Evolutionary conservation across 2,329 filamentous ascomycete species (phyloP), one percentile per base, ranked within the genome.

Genomic region (Cytospora leucostoma): DNA sequence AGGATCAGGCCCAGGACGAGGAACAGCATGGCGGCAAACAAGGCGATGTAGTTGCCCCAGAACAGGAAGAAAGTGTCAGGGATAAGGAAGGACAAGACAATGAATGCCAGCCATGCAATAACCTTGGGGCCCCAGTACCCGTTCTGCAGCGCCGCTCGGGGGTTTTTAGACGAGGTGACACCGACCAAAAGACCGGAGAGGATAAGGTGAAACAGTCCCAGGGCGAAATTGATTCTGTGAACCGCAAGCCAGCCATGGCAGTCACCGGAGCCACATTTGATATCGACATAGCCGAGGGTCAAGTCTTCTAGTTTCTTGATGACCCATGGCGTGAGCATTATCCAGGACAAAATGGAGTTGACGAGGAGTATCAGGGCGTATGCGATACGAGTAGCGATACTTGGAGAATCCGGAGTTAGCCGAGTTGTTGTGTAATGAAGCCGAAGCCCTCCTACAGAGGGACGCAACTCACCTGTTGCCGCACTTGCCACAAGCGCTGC

Each of bases 51-150:
- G 76, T 96, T 96, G 67, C 95, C 95, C 88, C 93, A 99, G 68
- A 96, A 87, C 72, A 96, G 87, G 79, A 97, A 98, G 82, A 99
- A 98, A 34, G 81, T 82, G 73, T 99, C 94, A 17, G 95, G 95
- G 63, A 99, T 97, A 71, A 99, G 86, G 81, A 98, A 99, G 33
- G 93, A 96, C 64, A 96, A 74, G 64, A 97, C 91, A 65, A 98
- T 88, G 69, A 98, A 85, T 15, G 83, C 87, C 56, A 97, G 74
- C 95, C 95, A 99, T 59, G 88, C 86, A 65, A 97, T 86, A 64
- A 99, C 84, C 79, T 99, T 99, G 53, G 95, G 95, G 1, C 93
- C 95, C 95, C 95, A 99, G 77, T 92, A 99, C n/a, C 94, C 95
- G 78, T 99, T 99, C 74, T 99, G 95, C 60, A 99, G 84, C 19